These are phyloP conservation scores for Leptodontidium sp. DNA, from an alignment of 2,329 filamentous ascomycete species.

Conservation along the genomic window DNA sequence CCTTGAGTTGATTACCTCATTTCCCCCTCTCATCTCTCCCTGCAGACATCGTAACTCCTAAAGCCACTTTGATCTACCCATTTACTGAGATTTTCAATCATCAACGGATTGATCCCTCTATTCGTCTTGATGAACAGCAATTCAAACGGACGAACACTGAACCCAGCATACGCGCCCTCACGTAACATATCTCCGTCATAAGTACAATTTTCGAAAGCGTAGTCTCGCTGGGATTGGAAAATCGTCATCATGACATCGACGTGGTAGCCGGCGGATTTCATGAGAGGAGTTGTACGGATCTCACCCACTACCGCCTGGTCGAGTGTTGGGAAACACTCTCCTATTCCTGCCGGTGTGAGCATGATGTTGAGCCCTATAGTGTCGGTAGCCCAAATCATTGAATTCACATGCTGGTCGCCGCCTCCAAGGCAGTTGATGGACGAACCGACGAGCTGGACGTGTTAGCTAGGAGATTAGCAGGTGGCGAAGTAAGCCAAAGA, in stretches of 20 bases:
- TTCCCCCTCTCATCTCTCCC: neutral
- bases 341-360: slow-evolving; percentile 27
- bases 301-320: slow-evolving; percentile 17
- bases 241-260: slow-evolving; percentile 23
- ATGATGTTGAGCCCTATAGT: slow-evolving; percentile 30
- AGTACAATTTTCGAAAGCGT: slow-evolving; percentile 15
- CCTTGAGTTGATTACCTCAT: neutral
- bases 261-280: slow-evolving; percentile 34
- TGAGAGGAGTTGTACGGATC: slow-evolving; percentile 23
- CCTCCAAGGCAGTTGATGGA: slow-evolving; percentile 32
- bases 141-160: slow-evolving; percentile 29
- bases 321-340: slow-evolving; percentile 19
- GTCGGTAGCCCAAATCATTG: slow-evolving; percentile 40
- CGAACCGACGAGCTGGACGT: slow-evolving; percentile 34
- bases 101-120: slow-evolving; percentile 29
- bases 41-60: slow-evolving; percentile 37
- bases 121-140: slow-evolving; percentile 31
- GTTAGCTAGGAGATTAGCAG: slow-evolving; percentile 9
- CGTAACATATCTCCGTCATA: slow-evolving; percentile 25
- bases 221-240: slow-evolving; percentile 12
- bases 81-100: slow-evolving; percentile 37
- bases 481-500: neutral
- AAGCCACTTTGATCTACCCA: slow-evolving; percentile 37
- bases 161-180: slow-evolving; percentile 21
- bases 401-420: slow-evolving; percentile 33